A percentile compares a stretch with the other conserved stretches of the same genome.
phyloP scores from a whole-genome alignment of 768 basidiomycete genomes.

The Collybia sordida region DNA sequence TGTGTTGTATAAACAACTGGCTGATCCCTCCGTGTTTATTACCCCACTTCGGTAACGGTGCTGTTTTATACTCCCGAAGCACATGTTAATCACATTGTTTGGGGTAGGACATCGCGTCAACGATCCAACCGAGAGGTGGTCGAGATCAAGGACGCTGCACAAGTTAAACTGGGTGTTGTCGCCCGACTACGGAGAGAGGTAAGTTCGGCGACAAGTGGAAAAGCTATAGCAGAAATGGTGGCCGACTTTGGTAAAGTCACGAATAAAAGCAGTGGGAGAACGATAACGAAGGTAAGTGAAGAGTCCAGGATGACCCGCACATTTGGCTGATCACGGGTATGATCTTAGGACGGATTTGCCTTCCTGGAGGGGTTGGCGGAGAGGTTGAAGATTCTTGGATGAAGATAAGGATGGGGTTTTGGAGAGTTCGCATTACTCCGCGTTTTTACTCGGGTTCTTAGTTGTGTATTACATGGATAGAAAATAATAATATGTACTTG shows the following conservation, averaged over 20 bases:
- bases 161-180: conserved; percentile 60
- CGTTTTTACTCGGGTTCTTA: conserved; percentile 1
- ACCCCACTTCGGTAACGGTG: conserved; percentile 51
- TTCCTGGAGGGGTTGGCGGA: conserved; percentile 64
- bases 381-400: conserved; percentile 44
- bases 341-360: conserved; percentile 56
- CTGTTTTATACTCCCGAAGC: neutral
- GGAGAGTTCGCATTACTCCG: neutral
- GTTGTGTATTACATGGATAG: neutral
- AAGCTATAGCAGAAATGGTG: conserved; percentile 61
- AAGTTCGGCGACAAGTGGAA: conserved; percentile 46
- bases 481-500: conserved; percentile 1
- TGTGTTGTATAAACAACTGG: conserved; percentile 66
- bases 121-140: conserved; percentile 39
- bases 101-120: conserved; percentile 14
- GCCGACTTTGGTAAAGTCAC: conserved; percentile 71
- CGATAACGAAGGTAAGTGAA: conserved; percentile 61
- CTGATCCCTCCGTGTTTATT: conserved; percentile 61
- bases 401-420: conserved; percentile 1
- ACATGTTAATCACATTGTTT: conserved; percentile 1
- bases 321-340: neutral
- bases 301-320: neutral
- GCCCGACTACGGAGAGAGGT: conserved; percentile 59
- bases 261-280: conserved; percentile 65
- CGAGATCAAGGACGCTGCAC: conserved; percentile 43